A percentile compares a stretch with the other conserved stretches of the same genome.
Evolutionary conservation across 306 rosid genomes (phyloP).

Genomic region (Ziziphus jujuba): DNA sequence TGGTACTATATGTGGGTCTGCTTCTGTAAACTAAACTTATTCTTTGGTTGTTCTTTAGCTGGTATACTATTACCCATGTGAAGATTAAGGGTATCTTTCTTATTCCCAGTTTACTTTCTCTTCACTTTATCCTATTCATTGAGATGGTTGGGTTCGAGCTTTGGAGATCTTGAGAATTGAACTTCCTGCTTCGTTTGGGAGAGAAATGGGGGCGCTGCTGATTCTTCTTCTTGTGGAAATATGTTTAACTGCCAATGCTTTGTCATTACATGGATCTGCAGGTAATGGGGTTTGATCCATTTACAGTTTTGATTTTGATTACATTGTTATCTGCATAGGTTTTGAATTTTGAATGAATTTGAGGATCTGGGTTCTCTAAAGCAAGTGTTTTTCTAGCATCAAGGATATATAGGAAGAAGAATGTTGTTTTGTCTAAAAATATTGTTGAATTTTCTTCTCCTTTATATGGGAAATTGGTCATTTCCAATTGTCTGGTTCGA

Average conservation of each 20-base stretch:
- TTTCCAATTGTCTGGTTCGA: not conserved
- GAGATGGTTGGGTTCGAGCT: conserved; percentile 33
- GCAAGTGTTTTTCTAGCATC: not conserved
- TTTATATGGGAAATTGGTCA: not conserved
- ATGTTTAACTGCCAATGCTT: conserved; percentile 39
- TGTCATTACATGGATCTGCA: conserved; percentile 54
- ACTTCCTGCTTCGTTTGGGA: conserved; percentile 25
- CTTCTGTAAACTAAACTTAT: conserved; percentile 29
- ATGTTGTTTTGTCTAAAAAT: not conserved
- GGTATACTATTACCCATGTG: not conserved
- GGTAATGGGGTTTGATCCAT: conserved; percentile 51
- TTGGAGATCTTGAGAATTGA: conserved; percentile 39
- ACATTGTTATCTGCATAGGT: not conserved
- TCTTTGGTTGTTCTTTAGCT: conserved; percentile 32
- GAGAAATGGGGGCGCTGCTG: conserved; percentile 50
- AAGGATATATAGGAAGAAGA: not conserved
- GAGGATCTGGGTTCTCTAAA: conserved; percentile 28
- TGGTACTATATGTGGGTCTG: conserved; percentile 48
- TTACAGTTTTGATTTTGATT: conserved; percentile 12
- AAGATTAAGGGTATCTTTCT: conserved; percentile 22
- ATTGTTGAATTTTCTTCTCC: not conserved
- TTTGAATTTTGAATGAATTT: conserved; percentile 20
- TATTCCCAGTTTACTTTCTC: conserved; percentile 31
- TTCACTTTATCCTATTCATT: conserved; percentile 14
- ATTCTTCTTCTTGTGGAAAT: conserved; percentile 49